Conservation (phyloP, 1,284 basidiomycete species). For the Trametes polyzona region DNA sequence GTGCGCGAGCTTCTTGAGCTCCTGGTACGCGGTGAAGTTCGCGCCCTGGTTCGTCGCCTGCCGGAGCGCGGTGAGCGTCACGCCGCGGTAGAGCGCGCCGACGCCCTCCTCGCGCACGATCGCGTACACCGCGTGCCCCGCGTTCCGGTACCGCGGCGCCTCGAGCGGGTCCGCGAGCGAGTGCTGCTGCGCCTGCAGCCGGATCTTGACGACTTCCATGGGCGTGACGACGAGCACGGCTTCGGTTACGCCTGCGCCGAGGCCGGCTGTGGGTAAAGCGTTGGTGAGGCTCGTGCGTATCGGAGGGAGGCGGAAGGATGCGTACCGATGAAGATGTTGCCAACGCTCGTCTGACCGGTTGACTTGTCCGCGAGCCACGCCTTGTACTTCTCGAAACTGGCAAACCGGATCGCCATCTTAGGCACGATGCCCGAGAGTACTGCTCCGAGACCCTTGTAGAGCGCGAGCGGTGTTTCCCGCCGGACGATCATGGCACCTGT, state of each 20-base stretch:
- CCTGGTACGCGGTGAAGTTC: slow-evolving; percentile 99
- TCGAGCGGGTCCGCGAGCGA: slow-evolving; percentile 97
- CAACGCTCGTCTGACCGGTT: slow-evolving; percentile 78
- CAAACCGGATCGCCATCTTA: slow-evolving; percentile 99
- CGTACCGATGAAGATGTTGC: slow-evolving; percentile 80
- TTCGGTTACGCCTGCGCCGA: slow-evolving; percentile 94
- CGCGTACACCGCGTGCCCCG: slow-evolving; percentile 94
- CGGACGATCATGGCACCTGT: slow-evolving; percentile 90
- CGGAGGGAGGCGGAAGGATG: slow-evolving; percentile 5
- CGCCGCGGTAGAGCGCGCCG: slow-evolving; percentile 88
- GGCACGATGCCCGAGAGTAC: slow-evolving; percentile 97
- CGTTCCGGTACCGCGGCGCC: slow-evolving; percentile 93
- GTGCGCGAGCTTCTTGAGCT: slow-evolving; percentile 87
- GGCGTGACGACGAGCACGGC: slow-evolving; percentile 95
- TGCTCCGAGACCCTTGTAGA: slow-evolving; percentile 99
- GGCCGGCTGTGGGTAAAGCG: slow-evolving; percentile 48
- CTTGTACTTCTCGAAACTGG: slow-evolving; percentile 97
- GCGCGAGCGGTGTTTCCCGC: slow-evolving; percentile 91
- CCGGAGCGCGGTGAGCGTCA: slow-evolving; percentile 89
- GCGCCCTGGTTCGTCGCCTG: slow-evolving; percentile 99
- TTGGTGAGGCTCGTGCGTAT: not conserved
- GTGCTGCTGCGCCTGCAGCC: slow-evolving; percentile 97
- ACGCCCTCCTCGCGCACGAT: slow-evolving; percentile 95
- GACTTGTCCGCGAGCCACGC: slow-evolving; percentile 73
- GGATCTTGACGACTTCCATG: slow-evolving; percentile 99